Evolutionary conservation across 345 rosid species (phyloP).

Genomic region (Acer campestre): DNA sequence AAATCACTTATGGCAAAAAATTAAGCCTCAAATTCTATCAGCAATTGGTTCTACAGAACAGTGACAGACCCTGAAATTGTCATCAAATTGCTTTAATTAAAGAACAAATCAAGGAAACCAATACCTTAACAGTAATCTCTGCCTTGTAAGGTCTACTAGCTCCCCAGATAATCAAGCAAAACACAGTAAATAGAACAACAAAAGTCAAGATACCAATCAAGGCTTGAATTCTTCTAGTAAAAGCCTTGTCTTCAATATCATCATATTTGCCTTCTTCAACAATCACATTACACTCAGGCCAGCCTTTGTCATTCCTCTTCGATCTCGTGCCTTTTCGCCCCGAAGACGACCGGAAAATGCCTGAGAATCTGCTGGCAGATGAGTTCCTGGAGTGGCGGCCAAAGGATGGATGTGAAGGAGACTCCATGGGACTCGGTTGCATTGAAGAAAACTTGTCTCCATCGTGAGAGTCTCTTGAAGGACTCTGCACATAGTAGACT

Average conservation of each 20-base stretch:
- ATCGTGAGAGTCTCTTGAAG: conserved; percentile 90
- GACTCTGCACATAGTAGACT: conserved; percentile 78
- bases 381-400: conserved; percentile 92
- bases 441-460: conserved; percentile 77
- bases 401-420: conserved; percentile 79
- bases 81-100: not conserved
- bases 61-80: too few species aligned
- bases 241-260: conserved; percentile 56
- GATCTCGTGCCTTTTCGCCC: conserved; percentile 49
- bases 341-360: conserved; percentile 74
- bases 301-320: conserved; percentile 75
- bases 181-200: conserved; percentile 53
- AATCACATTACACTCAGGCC: conserved; percentile 76
- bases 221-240: conserved; percentile 57
- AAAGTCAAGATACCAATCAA: conserved; percentile 58
- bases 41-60: too few species aligned
- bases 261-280: conserved; percentile 77
- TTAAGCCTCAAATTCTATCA: too few species aligned
- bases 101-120: not conserved
- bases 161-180: conserved; percentile 82
- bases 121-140: conserved; percentile 64
- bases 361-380: conserved; percentile 80
- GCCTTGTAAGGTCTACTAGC: conserved; percentile 77
- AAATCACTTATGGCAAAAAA: not conserved
- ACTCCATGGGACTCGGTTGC: conserved; percentile 82